Evolutionary conservation across 306 rosid species (phyloP).

Genomic region (Chamaecrista fasciculata): DNA sequence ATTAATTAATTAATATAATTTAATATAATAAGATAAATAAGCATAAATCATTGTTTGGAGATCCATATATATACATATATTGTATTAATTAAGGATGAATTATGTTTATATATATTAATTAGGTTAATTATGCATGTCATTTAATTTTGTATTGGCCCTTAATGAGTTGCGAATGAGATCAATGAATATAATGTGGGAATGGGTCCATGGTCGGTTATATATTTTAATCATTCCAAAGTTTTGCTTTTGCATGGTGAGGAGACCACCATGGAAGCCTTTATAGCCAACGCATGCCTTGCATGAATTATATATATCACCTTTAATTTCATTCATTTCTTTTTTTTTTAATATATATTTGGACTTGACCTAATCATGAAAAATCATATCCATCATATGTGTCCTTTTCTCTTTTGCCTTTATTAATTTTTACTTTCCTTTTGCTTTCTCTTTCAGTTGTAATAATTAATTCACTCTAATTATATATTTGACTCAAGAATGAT

Average conservation of each 20-base stretch:
- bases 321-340: slow-evolving; percentile 4
- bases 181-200: slow-evolving; percentile 49
- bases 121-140: slow-evolving; percentile 47
- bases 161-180: slow-evolving; percentile 38
- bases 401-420: neutral
- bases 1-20: no score
- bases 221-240: slow-evolving; percentile 28
- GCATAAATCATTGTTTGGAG: no score
- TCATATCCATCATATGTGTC: no score
- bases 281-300: slow-evolving; percentile 50
- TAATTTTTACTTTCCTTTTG: neutral
- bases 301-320: slow-evolving; percentile 35
- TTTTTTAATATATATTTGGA: slow-evolving; percentile 9
- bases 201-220: slow-evolving; percentile 69
- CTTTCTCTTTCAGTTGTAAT: neutral
- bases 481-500: neutral
- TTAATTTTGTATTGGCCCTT: slow-evolving; percentile 18
- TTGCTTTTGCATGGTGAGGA: slow-evolving; percentile 34
- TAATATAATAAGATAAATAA: no score
- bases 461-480: no score
- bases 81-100: no score
- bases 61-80: no score
- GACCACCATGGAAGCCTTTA: neutral
- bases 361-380: slow-evolving; percentile 34
- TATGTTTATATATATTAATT: no score